Evolutionary conservation across 163 green algal genomes (phyloP), one percentile per base, ranked within the genome.

Genomic region (Scenedesmus sp.): DNA sequence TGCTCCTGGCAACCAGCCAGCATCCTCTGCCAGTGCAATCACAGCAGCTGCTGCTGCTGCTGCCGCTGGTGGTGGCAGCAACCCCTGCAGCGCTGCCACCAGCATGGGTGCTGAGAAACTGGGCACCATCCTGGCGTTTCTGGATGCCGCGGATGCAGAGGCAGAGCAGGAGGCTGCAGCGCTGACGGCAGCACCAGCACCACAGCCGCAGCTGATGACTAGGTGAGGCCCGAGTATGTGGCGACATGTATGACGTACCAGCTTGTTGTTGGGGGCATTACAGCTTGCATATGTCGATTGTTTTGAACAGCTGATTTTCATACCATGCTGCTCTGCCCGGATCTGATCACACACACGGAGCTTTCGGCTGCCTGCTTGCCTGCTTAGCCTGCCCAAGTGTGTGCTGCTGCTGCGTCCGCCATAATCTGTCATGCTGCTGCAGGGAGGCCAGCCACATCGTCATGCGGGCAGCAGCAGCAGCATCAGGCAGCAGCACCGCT

Each of bases 91-190:
- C 20, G 73, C 82, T 76, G 65, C 65, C 0, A 26, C 65, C 30
- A 87, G 82, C 51, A 37, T 92, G 33, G 90, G 84, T 24, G 88
- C 88, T 26, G 92, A 95, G 33, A 97, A 96, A 92, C 83, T 97
- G 46, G 81, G 49, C 3, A 92, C 84, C 44, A 95, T 97, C 49
- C 59, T 96, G 43, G 82, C 83, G 30, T 97, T 93, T 86, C 88
- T 97, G 86, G 95, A 97, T 37, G 72, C 93, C 30, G 92, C 95
- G 6, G 94, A 96, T 65, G 61, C 92, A 42, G 90, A 94, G 53
- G 91, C 91, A 9, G 91, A 93, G 49, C 51, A 86, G 30, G 93
- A 93, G 53, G 91, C 88, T 20, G 80, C 78, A 1, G 80, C 42
- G 1, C 53, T 56, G 1, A 33, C 85, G 13, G 79, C 87, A 1